A percentile compares a stretch with the other conserved stretches of the same genome.
Evolutionary conservation across 2,329 filamentous ascomycete species (phyloP).

Genomic region (Nigrospora sphaerica): DNA sequence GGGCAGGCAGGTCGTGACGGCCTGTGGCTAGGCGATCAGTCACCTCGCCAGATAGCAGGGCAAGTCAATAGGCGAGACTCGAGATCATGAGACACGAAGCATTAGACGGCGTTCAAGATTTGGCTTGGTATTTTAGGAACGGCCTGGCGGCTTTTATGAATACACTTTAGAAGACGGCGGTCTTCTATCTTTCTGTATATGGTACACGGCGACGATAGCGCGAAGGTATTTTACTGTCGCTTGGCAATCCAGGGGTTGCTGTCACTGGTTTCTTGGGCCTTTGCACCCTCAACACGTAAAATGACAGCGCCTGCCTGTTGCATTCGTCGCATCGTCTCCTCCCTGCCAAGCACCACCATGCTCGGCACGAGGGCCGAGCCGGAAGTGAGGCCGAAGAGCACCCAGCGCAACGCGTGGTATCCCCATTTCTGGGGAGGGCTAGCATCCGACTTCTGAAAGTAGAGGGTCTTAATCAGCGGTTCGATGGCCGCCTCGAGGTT

Average conservation of each 20-base stretch:
- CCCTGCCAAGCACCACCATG: constrained; percentile 18
- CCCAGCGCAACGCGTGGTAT: constrained; percentile 20
- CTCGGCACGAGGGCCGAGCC: constrained; percentile 15
- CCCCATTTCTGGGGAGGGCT: constrained; percentile 11
- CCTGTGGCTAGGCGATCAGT: neutral
- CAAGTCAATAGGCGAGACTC: neutral
- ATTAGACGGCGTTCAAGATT: constrained; percentile 20
- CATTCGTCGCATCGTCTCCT: constrained; percentile 15
- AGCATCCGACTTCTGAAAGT: constrained; percentile 3
- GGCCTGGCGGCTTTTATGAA: neutral
- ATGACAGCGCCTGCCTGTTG: neutral
- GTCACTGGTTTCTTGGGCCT: too few species aligned
- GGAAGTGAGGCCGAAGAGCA: constrained; percentile 11
- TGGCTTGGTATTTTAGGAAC: constrained; percentile 2
- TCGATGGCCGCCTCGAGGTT: constrained; percentile 2
- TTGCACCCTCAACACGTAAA: too few species aligned
- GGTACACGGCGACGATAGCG: too few species aligned
- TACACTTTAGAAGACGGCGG: neutral
- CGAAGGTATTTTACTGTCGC: too few species aligned
- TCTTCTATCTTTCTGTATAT: too few species aligned
- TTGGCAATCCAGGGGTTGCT: too few species aligned
- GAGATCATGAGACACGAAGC: constrained; percentile 20
- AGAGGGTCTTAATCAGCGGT: constrained; percentile 12
- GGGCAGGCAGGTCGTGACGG: too few species aligned
- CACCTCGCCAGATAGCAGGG: neutral